Evolutionary conservation across 202 grass and related monocot species (phyloP).

Genomic region (Cymbopogon flexuosus): DNA sequence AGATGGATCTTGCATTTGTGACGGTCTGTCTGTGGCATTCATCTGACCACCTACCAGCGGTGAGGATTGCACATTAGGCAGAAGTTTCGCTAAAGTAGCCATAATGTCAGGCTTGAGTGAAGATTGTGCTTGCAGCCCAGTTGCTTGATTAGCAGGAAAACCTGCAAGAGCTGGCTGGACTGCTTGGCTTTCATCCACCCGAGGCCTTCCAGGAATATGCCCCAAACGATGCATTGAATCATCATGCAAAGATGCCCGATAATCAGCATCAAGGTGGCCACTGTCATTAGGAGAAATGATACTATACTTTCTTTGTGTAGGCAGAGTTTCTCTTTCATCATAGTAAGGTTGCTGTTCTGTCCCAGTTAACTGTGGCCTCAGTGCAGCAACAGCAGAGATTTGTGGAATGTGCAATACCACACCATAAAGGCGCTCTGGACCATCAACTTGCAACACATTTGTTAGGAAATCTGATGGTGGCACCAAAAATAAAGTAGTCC

Average conservation of each 20-base stretch:
- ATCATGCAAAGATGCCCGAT: slow-evolving; percentile 28
- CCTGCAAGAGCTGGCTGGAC: slow-evolving; percentile 38
- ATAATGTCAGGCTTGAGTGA: slow-evolving; percentile 76
- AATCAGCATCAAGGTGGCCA: slow-evolving; percentile 25
- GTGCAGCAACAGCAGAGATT: slow-evolving; percentile 40
- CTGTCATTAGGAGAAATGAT: slow-evolving; percentile 17
- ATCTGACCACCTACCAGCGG: slow-evolving; percentile 37
- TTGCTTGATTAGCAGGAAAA: slow-evolving; percentile 24
- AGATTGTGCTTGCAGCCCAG: slow-evolving; percentile 45
- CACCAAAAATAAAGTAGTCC: slow-evolving; percentile 80
- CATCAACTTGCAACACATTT: slow-evolving; percentile 71
- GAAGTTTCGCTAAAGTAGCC: slow-evolving; percentile 62
- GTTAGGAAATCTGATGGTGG: slow-evolving; percentile 82
- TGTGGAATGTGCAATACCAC: slow-evolving; percentile 77
- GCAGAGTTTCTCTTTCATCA: slow-evolving; percentile 33
- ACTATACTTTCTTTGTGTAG: slow-evolving; percentile 39
- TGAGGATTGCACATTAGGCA: slow-evolving; percentile 50
- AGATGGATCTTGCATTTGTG: slow-evolving; percentile 34
- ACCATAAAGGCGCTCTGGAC: slow-evolving; percentile 85
- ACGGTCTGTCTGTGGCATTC: slow-evolving; percentile 26
- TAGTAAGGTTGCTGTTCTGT: slow-evolving; percentile 37
- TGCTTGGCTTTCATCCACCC: slow-evolving; percentile 28
- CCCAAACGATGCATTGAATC: slow-evolving; percentile 34
- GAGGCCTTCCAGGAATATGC: slow-evolving; percentile 29
- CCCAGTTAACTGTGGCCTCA: slow-evolving; percentile 45